phyloP scores from a whole-genome alignment of 441 rosid species.

The Syzygium syzygioides region DNA sequence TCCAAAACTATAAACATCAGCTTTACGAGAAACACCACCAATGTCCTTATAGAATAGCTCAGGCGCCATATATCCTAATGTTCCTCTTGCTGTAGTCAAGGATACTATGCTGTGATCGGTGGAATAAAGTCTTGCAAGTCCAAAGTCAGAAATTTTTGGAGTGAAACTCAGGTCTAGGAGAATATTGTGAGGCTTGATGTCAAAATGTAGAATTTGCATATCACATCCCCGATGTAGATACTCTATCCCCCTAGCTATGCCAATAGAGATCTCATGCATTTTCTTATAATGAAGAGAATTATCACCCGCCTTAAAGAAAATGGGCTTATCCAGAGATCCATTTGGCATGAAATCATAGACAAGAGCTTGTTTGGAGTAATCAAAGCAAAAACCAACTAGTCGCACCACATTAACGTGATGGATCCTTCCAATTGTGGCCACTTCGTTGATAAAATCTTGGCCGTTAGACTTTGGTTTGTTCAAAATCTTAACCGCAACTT shows the following conservation, averaged over 20 bases:
- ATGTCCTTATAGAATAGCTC: background rate
- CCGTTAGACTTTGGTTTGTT: background rate
- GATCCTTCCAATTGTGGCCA: background rate
- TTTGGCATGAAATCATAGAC: background rate
- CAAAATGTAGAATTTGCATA: background rate
- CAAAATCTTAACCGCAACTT: background rate
- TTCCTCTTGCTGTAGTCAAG: background rate
- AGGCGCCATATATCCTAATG: background rate
- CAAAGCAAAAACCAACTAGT: background rate
- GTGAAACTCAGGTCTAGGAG: background rate
- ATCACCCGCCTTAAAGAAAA: background rate
- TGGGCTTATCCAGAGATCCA: background rate
- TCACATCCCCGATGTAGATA: background rate
- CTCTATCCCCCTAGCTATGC: background rate
- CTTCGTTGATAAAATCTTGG: background rate
- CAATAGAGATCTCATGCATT: background rate
- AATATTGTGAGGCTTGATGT: background rate
- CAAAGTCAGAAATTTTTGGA: background rate
- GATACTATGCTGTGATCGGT: background rate
- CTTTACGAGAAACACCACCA: background rate
- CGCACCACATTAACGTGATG: background rate
- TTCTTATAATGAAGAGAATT: background rate
- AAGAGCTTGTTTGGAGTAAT: background rate
- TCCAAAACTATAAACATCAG: background rate
- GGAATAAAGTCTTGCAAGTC: background rate